Evolutionary conservation across 176 grass and related monocot genomes (phyloP).

Genomic region (Metroxylon sagu): DNA sequence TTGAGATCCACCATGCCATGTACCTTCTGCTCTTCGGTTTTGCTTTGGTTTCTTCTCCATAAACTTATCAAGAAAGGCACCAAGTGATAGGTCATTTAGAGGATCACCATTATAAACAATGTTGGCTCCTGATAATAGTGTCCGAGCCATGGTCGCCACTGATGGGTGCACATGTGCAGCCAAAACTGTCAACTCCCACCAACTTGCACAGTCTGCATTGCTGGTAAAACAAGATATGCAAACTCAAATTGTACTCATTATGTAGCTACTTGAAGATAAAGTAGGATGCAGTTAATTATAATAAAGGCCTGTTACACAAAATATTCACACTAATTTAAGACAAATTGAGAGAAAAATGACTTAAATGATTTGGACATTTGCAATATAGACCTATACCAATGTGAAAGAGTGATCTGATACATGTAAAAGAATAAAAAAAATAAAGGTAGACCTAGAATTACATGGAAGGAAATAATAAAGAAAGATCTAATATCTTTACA

Average conservation of each 20-base stretch:
- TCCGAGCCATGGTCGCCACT: slow-evolving; percentile 80
- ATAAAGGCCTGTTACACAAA: too few relatives aligned
- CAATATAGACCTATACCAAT: too few relatives aligned
- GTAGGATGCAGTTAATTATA: too few relatives aligned
- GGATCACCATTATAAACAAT: slow-evolving; percentile 94
- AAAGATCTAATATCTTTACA: too few relatives aligned
- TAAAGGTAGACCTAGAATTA: too few relatives aligned
- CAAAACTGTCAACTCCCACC: slow-evolving; percentile 77
- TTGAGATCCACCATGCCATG: slow-evolving; percentile 90
- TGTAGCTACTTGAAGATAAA: too few relatives aligned
- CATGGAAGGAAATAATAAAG: too few relatives aligned
- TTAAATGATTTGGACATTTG: too few relatives aligned
- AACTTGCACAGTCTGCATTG: slow-evolving; percentile 62
- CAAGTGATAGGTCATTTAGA: slow-evolving; percentile 63
- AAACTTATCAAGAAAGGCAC: slow-evolving; percentile 88
- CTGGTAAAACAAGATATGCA: slow-evolving; percentile 34
- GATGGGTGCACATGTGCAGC: slow-evolving; percentile 89
- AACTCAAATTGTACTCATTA: neutral
- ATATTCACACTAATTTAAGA: too few relatives aligned
- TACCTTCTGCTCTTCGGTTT: slow-evolving; percentile 61
- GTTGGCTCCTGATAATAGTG: slow-evolving; percentile 71
- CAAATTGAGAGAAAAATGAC: too few relatives aligned
- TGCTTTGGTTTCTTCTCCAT: slow-evolving; percentile 98
- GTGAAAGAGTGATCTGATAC: too few relatives aligned
- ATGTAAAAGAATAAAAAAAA: too few relatives aligned